phyloP scores from a whole-genome alignment of 208 protist genomes.

The Leptomonas seymouri region DNA sequence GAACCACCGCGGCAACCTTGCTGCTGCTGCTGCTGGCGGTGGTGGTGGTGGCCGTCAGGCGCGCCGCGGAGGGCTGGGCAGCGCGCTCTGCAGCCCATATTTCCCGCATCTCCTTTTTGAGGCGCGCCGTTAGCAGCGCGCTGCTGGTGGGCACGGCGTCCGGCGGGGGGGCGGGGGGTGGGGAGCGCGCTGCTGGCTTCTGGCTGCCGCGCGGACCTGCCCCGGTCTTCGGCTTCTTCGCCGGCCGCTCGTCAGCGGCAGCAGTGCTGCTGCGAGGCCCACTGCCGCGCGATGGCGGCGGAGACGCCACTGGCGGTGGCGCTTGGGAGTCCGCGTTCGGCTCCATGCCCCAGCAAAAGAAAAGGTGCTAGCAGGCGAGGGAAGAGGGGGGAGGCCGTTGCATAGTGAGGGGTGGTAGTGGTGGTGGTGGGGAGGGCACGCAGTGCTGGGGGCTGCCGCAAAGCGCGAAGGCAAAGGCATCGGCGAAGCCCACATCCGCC shows the following conservation, averaged over 20 bases:
- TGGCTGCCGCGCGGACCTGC: background rate
- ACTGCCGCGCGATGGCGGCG: background rate
- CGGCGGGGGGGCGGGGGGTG: background rate
- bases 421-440: no score
- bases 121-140: slow-evolving; percentile 23
- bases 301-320: background rate
- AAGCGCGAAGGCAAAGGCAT: no score
- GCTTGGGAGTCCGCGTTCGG: no score
- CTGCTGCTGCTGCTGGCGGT: background rate
- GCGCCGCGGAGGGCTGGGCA: background rate
- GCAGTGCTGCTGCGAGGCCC: background rate
- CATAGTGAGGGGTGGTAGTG: no score
- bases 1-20: slow-evolving; percentile 34
- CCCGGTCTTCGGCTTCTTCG: slow-evolving; percentile 11
- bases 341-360: no score
- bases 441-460: no score
- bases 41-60: background rate
- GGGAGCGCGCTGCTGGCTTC: background rate
- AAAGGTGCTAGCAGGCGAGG: no score
- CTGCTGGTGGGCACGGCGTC: slow-evolving; percentile 13
- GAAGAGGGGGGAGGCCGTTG: no score
- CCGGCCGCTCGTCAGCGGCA: background rate
- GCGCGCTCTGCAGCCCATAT: slow-evolving; percentile 28
- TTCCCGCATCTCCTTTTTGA: slow-evolving; percentile 28
- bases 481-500: no score